phyloP scores from a whole-genome alignment of 75 land plant genomes.

The Sequoia sempervirens region DNA sequence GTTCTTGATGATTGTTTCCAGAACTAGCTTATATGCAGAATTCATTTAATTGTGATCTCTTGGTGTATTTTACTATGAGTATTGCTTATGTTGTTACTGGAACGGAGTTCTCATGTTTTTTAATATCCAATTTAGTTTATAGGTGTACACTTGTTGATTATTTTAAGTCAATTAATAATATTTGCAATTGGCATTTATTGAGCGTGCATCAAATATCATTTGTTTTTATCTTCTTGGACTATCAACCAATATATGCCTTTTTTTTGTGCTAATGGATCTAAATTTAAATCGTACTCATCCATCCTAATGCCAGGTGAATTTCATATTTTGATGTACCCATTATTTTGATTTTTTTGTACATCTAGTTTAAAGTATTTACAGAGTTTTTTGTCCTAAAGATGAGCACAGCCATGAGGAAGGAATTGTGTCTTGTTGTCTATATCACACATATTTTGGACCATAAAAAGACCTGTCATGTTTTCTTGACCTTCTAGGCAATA shows the following conservation, averaged over 20 bases:
- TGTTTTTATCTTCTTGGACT: background rate
- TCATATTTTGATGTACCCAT: background rate
- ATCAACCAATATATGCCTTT: background rate
- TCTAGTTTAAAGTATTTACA: background rate
- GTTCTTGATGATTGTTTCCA: background rate
- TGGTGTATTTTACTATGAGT: background rate
- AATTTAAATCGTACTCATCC: background rate
- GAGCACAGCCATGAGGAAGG: background rate
- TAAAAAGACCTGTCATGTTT: background rate
- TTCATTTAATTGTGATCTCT: background rate
- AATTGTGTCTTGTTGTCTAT: background rate
- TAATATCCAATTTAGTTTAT: background rate
- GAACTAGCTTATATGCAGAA: background rate
- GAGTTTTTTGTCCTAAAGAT: background rate
- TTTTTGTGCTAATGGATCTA: background rate
- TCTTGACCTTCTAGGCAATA: background rate
- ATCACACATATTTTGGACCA: background rate
- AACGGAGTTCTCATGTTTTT: background rate
- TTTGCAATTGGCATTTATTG: background rate
- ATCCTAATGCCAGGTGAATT: background rate
- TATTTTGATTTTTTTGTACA: background rate
- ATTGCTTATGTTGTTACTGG: background rate
- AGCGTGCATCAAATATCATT: background rate
- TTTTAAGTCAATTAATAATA: background rate
- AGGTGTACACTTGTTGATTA: background rate